Evolutionary conservation across 1,284 basidiomycete species (phyloP).

Genomic region (Trichosporon sp.): DNA sequence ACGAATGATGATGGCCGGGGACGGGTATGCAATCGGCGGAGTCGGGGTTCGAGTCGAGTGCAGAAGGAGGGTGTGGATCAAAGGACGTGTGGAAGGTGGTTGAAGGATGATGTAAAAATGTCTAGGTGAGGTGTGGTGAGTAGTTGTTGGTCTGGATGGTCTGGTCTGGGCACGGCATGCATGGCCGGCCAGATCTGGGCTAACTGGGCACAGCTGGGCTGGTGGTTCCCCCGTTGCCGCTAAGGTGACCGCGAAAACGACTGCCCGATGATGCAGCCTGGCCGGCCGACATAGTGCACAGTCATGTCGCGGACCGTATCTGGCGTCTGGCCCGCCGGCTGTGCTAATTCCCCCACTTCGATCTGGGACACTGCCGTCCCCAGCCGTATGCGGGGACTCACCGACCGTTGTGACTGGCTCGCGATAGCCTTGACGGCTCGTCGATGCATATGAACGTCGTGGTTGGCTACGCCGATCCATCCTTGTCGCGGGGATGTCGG

Average conservation of each 20-base stretch:
- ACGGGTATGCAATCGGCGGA: neutral
- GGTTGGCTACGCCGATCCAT: slow-evolving; percentile 14
- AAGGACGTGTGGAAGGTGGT: slow-evolving; percentile 13
- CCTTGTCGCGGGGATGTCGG: neutral
- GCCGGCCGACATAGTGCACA: slow-evolving; percentile 16
- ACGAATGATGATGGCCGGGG: neutral
- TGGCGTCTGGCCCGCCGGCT: neutral
- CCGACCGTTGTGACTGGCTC: neutral
- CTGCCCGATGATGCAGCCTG: slow-evolving; percentile 3
- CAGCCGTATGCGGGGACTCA: slow-evolving; percentile 8
- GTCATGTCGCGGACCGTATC: neutral
- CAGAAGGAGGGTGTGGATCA: neutral
- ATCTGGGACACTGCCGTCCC: slow-evolving; percentile 5
- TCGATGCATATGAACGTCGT: neutral
- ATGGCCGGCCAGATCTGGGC: slow-evolving; percentile 2
- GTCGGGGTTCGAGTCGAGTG: neutral
- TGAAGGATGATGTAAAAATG: slow-evolving; percentile 17
- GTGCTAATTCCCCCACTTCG: neutral
- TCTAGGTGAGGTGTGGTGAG: neutral
- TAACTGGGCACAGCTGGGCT: neutral
- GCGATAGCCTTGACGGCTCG: neutral
- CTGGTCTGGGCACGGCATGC: neutral
- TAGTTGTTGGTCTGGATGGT: neutral
- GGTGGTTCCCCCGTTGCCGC: neutral
- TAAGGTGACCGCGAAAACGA: slow-evolving; percentile 4